Conservation (phyloP, 805 yeast genomes). For the Lipomyces orientalis region DNA sequence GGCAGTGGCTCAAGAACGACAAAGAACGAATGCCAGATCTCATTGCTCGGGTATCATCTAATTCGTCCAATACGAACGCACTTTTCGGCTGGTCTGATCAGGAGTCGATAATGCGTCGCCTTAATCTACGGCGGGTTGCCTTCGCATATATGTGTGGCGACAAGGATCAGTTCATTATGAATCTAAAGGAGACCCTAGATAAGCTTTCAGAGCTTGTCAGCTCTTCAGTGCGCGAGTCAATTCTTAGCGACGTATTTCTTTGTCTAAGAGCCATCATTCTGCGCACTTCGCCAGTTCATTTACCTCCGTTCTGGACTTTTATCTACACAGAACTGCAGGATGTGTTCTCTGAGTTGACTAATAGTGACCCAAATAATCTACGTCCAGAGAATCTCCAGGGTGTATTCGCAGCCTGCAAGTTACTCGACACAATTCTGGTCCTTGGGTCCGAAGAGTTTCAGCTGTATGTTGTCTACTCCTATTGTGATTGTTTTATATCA, state of each 20-base stretch:
- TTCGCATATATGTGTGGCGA: slow-evolving; percentile 69
- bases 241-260: slow-evolving; percentile 54
- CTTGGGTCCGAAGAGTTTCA: slow-evolving; percentile 78
- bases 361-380: slow-evolving; percentile 46
- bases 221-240: slow-evolving; percentile 46
- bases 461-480: slow-evolving; percentile 45
- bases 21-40: slow-evolving; percentile 64
- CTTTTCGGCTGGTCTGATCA: slow-evolving; percentile 77
- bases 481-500: background rate
- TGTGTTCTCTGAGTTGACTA: slow-evolving; percentile 51
- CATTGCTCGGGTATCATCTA: slow-evolving; percentile 51
- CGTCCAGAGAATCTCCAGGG: slow-evolving; percentile 45
- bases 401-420: slow-evolving; percentile 68
- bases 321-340: slow-evolving; percentile 66
- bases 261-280: slow-evolving; percentile 70
- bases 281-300: slow-evolving; percentile 65
- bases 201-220: slow-evolving; percentile 51
- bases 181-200: slow-evolving; percentile 56
- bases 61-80: slow-evolving; percentile 60
- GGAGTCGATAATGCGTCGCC: slow-evolving; percentile 60
- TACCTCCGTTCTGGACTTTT: slow-evolving; percentile 71
- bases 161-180: slow-evolving; percentile 57
- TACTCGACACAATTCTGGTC: slow-evolving; percentile 74
- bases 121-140: slow-evolving; percentile 64
- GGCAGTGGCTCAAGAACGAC: slow-evolving; percentile 68